Conservation (phyloP, 139 green algal species). For the Penium margaritaceum region DNA sequence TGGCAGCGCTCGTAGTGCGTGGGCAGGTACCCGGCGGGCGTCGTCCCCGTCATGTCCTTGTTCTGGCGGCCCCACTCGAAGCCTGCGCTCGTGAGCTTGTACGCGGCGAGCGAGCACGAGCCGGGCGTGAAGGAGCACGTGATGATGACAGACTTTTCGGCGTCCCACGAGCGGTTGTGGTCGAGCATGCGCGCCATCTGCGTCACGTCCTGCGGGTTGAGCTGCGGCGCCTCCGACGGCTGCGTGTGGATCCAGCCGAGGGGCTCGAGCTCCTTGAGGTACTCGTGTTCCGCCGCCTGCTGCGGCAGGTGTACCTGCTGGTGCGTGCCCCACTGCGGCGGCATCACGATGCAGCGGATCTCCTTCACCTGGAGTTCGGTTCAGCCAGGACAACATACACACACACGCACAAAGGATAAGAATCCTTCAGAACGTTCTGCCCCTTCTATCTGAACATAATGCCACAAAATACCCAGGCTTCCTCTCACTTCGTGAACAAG, state of each 20-base stretch:
- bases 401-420: too few species aligned
- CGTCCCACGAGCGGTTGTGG: conserved; percentile 85
- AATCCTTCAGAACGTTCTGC: too few species aligned
- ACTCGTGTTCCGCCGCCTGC: conserved; percentile 85
- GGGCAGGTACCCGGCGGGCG: conserved; percentile 76
- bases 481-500: too few species aligned
- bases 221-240: conserved; percentile 87
- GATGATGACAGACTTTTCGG: conserved; percentile 85
- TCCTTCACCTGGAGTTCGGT: too few species aligned
- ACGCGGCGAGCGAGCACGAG: conserved; percentile 83
- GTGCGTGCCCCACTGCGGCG: conserved; percentile 95
- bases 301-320: conserved; percentile 79
- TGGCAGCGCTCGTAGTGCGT: conserved; percentile 94
- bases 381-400: too few species aligned
- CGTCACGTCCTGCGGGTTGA: conserved; percentile 83
- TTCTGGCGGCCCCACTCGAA: conserved; percentile 65
- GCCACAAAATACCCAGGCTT: too few species aligned
- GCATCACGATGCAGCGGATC: conserved; percentile 88
- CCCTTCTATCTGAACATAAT: too few species aligned
- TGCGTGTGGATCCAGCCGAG: conserved; percentile 98
- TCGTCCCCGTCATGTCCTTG: conserved; percentile 67
- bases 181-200: conserved; percentile 91
- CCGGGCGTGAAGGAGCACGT: conserved; percentile 93
- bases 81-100: conserved; percentile 88
- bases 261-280: conserved; percentile 91